Percentiles rank a stretch among this genome's conserved stretches.
Conservation (phyloP, 495 filamentous ascomycete genomes). For the Aspergillus ellipticus region DNA sequence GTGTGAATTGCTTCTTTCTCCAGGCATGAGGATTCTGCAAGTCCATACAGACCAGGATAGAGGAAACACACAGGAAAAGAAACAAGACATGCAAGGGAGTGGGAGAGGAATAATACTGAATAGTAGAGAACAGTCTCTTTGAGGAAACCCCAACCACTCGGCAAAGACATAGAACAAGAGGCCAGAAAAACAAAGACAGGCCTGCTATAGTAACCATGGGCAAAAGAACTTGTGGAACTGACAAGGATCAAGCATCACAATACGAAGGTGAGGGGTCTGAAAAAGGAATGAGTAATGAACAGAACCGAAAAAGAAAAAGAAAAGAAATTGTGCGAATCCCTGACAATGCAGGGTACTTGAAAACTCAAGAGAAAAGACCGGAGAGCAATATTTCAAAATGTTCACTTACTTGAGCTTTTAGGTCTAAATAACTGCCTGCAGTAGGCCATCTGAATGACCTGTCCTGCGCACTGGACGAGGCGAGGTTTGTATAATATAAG, state of each 20-base stretch:
- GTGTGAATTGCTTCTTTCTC: background rate
- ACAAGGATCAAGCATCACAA: conserved; percentile 17
- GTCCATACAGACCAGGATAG: background rate
- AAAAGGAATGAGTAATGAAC: background rate
- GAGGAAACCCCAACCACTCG: background rate
- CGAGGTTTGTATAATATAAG: too few relatives aligned
- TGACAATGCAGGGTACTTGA: background rate
- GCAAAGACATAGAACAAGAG: conserved; percentile 10
- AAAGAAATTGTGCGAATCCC: background rate
- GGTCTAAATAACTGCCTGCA: too few relatives aligned
- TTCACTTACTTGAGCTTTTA: background rate
- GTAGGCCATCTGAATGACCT: too few relatives aligned
- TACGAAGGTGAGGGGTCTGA: background rate
- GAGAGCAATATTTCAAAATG: background rate
- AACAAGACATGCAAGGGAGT: background rate
- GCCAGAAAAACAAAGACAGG: conserved; percentile 2
- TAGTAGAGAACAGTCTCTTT: background rate
- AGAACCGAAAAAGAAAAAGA: background rate
- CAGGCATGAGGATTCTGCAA: background rate
- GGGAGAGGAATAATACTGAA: background rate
- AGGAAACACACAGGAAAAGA: background rate
- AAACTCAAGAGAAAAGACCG: background rate
- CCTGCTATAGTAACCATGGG: conserved; percentile 7
- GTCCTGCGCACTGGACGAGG: too few relatives aligned
- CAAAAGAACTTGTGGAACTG: conserved; percentile 11